Conservation (phyloP, 2,329 filamentous ascomycete genomes). For the Dothideomycetes sp. region DNA sequence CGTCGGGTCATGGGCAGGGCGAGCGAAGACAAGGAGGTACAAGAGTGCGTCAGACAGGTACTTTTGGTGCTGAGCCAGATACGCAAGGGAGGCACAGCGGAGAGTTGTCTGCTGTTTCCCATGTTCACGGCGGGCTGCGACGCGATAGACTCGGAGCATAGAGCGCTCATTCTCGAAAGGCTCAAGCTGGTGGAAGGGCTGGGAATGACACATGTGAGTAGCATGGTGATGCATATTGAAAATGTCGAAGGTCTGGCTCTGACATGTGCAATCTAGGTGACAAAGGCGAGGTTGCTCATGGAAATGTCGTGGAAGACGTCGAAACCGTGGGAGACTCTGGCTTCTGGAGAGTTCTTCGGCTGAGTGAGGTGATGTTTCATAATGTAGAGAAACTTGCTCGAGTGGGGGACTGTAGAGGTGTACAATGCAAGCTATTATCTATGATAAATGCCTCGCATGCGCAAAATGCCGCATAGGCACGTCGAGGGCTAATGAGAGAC, state of each 20-base stretch:
- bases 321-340: constrained; percentile 56
- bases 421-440: too few relatives aligned
- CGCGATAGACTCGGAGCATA: constrained; percentile 44
- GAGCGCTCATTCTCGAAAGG: constrained; percentile 52
- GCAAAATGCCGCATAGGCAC: too few relatives aligned
- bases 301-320: constrained; percentile 58
- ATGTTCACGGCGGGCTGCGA: constrained; percentile 79
- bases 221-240: neutral
- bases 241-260: neutral
- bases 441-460: too few relatives aligned
- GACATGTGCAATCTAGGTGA: constrained; percentile 45
- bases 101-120: constrained; percentile 66
- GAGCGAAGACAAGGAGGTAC: constrained; percentile 48
- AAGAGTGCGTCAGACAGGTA: constrained; percentile 52
- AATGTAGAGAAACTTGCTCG: too few relatives aligned
- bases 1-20: constrained; percentile 58
- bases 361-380: too few relatives aligned
- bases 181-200: constrained; percentile 56
- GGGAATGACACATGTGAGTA: constrained; percentile 62
- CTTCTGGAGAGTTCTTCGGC: constrained; percentile 58
- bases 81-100: constrained; percentile 55
- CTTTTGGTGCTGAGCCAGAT: constrained; percentile 52
- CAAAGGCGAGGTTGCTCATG: constrained; percentile 53
- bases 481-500: too few relatives aligned
- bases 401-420: too few relatives aligned